Evolutionary conservation across 345 rosid genomes (phyloP), one percentile per base, ranked within the genome.

Genomic region (Toxicodendron radicans): DNA sequence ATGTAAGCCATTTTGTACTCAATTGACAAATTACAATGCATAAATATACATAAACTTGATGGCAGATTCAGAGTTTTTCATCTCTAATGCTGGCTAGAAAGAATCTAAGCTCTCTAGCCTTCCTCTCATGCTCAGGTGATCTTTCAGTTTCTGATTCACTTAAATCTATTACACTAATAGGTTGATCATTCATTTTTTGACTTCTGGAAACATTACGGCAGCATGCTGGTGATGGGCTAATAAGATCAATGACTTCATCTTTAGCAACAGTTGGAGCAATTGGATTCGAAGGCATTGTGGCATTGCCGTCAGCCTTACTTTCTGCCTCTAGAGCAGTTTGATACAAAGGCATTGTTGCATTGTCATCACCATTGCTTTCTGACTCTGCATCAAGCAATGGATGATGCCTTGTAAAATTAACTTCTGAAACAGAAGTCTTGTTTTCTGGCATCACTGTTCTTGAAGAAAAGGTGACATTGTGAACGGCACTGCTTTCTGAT

Each of bases 141-240:
- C 13, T 74, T 58, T 92, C 95, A 23, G 77, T 78, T 14, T 91
- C 96, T 8, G 95, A 92, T 68, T 90, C 98, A 68, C 90, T 90
- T 83, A 91, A 83, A 76, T 89, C 83, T 23, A 95, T 82, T 72
- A 88, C 80, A 58, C 73, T 74, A 43, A 75, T 72, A 33, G 65
- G 45, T 41, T 78, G 80, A 59, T 76, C 60, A 58, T 71, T 80
- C 57, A 60, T 73, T 51, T 75, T 81, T 62, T 68, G 73, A 58
- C 60, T 78, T 80, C 78, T 84, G 23, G 82, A 65, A 68, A 73
- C 65, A 49, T 64, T 59, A 24, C 16, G 75, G 8, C 64, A 9
- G 1, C 60, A 80, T 52, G 71, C 58, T 60, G 91, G 91, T 20
- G 88, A 81, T 43, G 99, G 99, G 83, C 94, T 92, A 71, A 76